Evolutionary conservation across 139 green algal genomes (phyloP).

Genomic region (Ettlia oleoabundans): DNA sequence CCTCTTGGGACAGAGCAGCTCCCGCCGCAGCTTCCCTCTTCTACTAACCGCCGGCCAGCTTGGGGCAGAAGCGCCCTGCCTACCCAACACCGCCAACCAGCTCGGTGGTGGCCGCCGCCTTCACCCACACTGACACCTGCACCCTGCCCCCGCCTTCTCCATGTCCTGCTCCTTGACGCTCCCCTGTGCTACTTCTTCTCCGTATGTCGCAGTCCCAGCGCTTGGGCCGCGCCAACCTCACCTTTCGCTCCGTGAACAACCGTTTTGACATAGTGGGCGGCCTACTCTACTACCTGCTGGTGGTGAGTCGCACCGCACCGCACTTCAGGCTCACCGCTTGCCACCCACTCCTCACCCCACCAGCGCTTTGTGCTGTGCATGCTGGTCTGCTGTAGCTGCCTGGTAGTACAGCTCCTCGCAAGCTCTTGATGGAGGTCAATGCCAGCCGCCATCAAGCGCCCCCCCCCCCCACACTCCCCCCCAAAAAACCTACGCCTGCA

Average conservation of each 20-base stretch:
- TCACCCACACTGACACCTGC: background rate
- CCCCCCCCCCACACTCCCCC: background rate
- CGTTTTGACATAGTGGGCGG: constrained; percentile 90
- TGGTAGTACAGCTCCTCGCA: too few relatives aligned
- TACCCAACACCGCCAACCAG: too few relatives aligned
- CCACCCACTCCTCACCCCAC: background rate
- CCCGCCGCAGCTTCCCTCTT: too few relatives aligned
- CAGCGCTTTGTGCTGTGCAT: background rate
- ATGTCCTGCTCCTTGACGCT: too few relatives aligned
- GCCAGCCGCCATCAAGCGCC: background rate
- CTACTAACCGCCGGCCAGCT: too few relatives aligned
- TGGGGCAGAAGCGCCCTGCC: too few relatives aligned
- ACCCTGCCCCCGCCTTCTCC: too few relatives aligned
- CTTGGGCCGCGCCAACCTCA: constrained; percentile 79
- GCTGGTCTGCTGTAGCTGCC: background rate
- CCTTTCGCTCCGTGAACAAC: constrained; percentile 74
- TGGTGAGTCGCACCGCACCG: constrained; percentile 51
- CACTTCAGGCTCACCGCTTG: background rate
- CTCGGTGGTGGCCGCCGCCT: background rate
- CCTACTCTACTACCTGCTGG: constrained; percentile 84
- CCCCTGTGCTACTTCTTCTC: too few relatives aligned
- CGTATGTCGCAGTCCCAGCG: constrained; percentile 49
- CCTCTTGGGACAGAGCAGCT: too few relatives aligned
- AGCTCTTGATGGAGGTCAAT: too few relatives aligned
- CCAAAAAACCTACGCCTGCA: constrained; percentile 4